Evolutionary conservation across 257 asterid species (phyloP).

Genomic region (Solanum peruvianum): DNA sequence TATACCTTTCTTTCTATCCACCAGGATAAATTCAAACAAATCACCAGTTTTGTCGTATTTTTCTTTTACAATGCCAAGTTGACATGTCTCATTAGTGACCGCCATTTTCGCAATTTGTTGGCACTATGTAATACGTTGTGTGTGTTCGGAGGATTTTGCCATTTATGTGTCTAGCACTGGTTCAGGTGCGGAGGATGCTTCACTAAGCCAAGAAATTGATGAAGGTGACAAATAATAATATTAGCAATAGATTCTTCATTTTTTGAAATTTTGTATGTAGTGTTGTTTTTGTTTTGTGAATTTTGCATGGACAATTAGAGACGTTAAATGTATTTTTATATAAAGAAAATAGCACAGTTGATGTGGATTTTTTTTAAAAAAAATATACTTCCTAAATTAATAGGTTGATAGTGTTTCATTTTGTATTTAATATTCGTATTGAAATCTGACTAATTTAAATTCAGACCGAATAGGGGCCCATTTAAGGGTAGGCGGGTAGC

Average conservation of each 20-base stretch:
- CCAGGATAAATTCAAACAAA: background rate
- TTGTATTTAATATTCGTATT: rapidly evolving
- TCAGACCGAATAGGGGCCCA: rapidly evolving
- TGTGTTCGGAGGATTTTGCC: background rate
- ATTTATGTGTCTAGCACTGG: background rate
- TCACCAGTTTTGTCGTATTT: background rate
- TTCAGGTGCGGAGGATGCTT: background rate
- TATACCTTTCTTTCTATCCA: background rate
- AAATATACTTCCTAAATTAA: background rate
- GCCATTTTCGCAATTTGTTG: background rate
- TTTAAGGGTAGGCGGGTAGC: no score
- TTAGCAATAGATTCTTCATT: background rate
- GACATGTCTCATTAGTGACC: background rate
- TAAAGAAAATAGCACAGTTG: background rate
- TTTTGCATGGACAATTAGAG: background rate
- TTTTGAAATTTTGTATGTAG: background rate
- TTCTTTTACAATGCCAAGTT: background rate
- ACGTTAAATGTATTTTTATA: background rate
- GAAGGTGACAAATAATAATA: background rate
- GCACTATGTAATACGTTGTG: background rate
- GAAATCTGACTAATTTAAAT: no score
- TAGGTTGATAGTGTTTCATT: background rate
- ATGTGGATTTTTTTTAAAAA: background rate
- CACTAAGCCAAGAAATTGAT: background rate
- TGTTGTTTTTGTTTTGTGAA: background rate